A percentile compares a stretch with the other conserved stretches of the same genome.
These are phyloP conservation scores for Protoeuglena noctilucae DNA, from an alignment of 139 green algal genomes.

Conservation along the genomic window DNA sequence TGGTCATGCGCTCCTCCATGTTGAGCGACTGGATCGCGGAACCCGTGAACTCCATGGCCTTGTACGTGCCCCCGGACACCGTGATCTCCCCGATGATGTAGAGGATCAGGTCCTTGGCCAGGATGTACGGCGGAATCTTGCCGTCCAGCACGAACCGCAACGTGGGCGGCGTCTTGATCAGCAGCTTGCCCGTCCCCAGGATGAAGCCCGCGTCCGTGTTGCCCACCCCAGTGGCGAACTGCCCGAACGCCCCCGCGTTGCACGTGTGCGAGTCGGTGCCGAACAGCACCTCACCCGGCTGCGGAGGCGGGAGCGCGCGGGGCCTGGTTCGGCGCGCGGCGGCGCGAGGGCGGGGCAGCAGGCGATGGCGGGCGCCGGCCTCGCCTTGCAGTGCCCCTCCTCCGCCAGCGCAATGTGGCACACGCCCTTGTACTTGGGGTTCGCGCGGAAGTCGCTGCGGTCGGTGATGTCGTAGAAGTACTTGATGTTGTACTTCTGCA, in stretches of 20 bases:
- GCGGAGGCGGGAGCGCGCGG: too few species aligned
- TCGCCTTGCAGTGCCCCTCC: constrained; percentile 59
- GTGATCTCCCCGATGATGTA: constrained; percentile 89
- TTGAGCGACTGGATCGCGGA: constrained; percentile 64
- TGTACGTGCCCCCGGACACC: constrained; percentile 37
- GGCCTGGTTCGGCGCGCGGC: too few species aligned
- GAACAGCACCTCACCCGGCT: constrained; percentile 82
- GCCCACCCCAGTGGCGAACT: constrained; percentile 87
- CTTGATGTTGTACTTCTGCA: constrained; percentile 80
- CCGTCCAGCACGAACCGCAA: constrained; percentile 86
- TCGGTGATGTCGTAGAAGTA: constrained; percentile 96
- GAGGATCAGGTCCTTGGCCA: constrained; percentile 86
- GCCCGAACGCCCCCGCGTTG: constrained; percentile 87
- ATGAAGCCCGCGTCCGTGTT: constrained; percentile 96
- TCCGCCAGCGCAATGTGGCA: constrained; percentile 87
- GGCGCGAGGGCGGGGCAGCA: too few species aligned
- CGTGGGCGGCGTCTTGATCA: constrained; percentile 87
- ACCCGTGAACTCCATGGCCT: constrained; percentile 70
- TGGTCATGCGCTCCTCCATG: constrained; percentile 96
- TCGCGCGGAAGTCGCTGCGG: constrained; percentile 73
- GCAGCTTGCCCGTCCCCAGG: constrained; percentile 87
- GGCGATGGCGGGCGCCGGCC: too few species aligned
- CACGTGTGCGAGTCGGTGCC: constrained; percentile 95
- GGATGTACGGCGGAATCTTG: constrained; percentile 77
- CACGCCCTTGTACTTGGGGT: constrained; percentile 94